Conservation (phyloP, 2,329 filamentous ascomycete genomes). For the Cytospora chrysosperma region DNA sequence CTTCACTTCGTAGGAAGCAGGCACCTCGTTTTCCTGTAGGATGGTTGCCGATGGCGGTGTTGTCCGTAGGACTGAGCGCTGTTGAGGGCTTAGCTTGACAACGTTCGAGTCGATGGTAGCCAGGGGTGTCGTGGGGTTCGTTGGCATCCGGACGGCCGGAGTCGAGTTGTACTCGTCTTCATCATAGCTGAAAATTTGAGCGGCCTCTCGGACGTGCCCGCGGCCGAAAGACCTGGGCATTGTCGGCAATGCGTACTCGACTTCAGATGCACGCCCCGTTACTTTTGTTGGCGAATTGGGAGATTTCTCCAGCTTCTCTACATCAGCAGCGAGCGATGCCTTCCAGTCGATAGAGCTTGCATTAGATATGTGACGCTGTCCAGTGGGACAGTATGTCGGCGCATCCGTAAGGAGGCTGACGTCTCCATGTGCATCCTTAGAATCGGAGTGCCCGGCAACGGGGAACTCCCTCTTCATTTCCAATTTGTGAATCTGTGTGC, state of each 20-base stretch:
- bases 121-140: constrained; percentile 27
- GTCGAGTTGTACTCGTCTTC: constrained; percentile 23
- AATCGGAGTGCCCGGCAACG: neutral
- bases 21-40: constrained; percentile 21
- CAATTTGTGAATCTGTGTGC: constrained; percentile 28
- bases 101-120: constrained; percentile 28
- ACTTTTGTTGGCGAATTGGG: constrained; percentile 24
- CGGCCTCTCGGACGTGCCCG: constrained; percentile 39
- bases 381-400: constrained; percentile 31
- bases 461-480: constrained; percentile 13
- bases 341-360: constrained; percentile 49
- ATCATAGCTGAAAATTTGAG: constrained; percentile 38
- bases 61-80: constrained; percentile 24
- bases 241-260: constrained; percentile 28
- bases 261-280: constrained; percentile 30
- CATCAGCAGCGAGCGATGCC: constrained; percentile 39
- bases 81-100: constrained; percentile 25
- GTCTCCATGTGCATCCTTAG: constrained; percentile 24
- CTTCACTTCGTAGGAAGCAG: neutral
- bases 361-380: constrained; percentile 40
- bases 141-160: constrained; percentile 24
- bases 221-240: constrained; percentile 28
- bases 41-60: constrained; percentile 23
- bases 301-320: constrained; percentile 36
- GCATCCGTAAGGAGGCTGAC: constrained; percentile 30